Evolutionary conservation across 345 rosid genomes (phyloP), one percentile per base, ranked within the genome.

Genomic region (Gossypium anomalum): DNA sequence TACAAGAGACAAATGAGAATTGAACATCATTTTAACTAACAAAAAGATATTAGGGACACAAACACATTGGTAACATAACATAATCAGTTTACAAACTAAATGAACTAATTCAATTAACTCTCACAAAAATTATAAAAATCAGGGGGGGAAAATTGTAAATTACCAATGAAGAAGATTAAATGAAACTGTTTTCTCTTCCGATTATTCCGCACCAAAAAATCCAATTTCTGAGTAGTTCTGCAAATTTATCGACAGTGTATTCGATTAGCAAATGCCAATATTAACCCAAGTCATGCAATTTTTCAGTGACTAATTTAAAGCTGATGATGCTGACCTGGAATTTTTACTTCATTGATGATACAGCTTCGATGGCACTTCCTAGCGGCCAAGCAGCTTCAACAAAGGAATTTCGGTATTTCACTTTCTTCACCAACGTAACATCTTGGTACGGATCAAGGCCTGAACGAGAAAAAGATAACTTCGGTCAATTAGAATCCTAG

Each of bases 341-440:
- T 70, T 47, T 51, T 67, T 59, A 73, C 67, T 47, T 58, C 67
- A 73, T 34, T 16, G 89, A 73, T 61, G 98, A 95, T 12, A 93
- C 81, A 19, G 98, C 98, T 81, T 93, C 98, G 13, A 95, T 93
- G 76, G 98, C 99, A 51, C 98, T 95, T 79, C 98, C 99, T 10
- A 95, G 81, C 15, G 99, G 98, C 99, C 99, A 95, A 14, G 98
- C 97, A 20, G 98, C 98, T 85, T 93, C 98, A 19, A 93, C 97
- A 0, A 83, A 84, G 59, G 87, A 75, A 53, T 85, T 78, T 3
- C 86, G 84, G 62, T 95, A 95, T 77, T 86, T 78, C 44, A 95
- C 87, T 80, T 95, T 78, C 87, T 95, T 95, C 75, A 90, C 97
- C 79, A 95, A 78, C 27, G 93, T 93, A 69, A 95, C 90, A 68